Conservation (phyloP, 83 land plant species). For the Larix sibirica region DNA sequence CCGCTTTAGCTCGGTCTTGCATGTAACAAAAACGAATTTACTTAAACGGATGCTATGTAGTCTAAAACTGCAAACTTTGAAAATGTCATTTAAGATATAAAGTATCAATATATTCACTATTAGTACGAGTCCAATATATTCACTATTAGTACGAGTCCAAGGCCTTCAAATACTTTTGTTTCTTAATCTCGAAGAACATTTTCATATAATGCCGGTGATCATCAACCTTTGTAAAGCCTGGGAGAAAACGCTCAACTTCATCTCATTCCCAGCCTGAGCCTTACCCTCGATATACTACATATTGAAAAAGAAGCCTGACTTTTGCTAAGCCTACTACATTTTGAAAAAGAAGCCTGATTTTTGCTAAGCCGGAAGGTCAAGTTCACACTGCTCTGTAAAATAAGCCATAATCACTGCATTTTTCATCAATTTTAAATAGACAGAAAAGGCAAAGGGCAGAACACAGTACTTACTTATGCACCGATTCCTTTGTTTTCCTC, state of each 20-base stretch:
- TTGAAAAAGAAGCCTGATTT: too few relatives aligned
- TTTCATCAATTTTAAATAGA: background rate
- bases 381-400: background rate
- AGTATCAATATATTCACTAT: too few relatives aligned
- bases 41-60: background rate
- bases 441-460: background rate
- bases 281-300: slow-evolving; percentile 85
- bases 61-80: background rate
- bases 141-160: slow-evolving; percentile 59
- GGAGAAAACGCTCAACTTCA: slow-evolving; percentile 77
- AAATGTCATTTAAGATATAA: background rate
- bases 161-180: slow-evolving; percentile 91
- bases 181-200: slow-evolving; percentile 87
- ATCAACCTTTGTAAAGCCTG: slow-evolving; percentile 92
- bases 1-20: slow-evolving; percentile 79
- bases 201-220: slow-evolving; percentile 88
- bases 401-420: background rate
- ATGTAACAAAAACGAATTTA: slow-evolving; percentile 23
- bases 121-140: background rate
- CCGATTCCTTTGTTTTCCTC: slow-evolving; percentile 43
- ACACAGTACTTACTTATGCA: slow-evolving; percentile 25
- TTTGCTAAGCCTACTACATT: too few relatives aligned
- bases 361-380: slow-evolving; percentile 52
- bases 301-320: slow-evolving; percentile 86
- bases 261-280: slow-evolving; percentile 78